Percentiles rank a stretch among this genome's conserved stretches.
These are phyloP conservation scores for Erythrophleum ivorense DNA, from an alignment of 331 rosid genomes.

Conservation along the genomic window DNA sequence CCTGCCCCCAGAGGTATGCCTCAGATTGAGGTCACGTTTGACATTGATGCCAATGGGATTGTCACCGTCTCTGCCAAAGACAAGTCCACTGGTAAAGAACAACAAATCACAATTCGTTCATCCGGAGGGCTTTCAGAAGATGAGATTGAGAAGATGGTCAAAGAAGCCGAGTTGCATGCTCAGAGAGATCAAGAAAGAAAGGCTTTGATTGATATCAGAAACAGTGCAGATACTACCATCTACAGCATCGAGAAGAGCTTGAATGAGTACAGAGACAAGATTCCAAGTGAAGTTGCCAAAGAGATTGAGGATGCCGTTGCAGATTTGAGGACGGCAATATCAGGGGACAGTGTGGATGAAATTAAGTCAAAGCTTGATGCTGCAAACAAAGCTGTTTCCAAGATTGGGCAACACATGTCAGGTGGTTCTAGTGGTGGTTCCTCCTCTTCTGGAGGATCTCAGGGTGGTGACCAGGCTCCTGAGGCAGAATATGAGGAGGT, in stretches of 20 bases:
- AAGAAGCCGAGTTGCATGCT: slow-evolving; percentile 94
- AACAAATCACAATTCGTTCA: slow-evolving; percentile 88
- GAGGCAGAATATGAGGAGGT: slow-evolving; percentile 95
- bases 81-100: slow-evolving; percentile 91
- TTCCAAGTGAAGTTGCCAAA: slow-evolving; percentile 69
- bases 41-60: slow-evolving; percentile 96
- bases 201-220: slow-evolving; percentile 75
- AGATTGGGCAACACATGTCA: slow-evolving; percentile 74
- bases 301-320: slow-evolving; percentile 69
- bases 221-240: slow-evolving; percentile 74
- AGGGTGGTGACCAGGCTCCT: slow-evolving; percentile 75
- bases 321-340: slow-evolving; percentile 60
- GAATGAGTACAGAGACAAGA: slow-evolving; percentile 67
- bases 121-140: slow-evolving; percentile 89
- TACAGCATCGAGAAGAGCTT: slow-evolving; percentile 78
- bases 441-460: slow-evolving; percentile 66
- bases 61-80: slow-evolving; percentile 99
- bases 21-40: slow-evolving; percentile 94
- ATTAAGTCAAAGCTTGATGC: slow-evolving; percentile 66
- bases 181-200: slow-evolving; percentile 91
- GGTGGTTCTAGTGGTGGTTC: slow-evolving; percentile 66
- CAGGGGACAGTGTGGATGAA: slow-evolving; percentile 58
- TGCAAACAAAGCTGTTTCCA: slow-evolving; percentile 73
- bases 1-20: slow-evolving; percentile 96
- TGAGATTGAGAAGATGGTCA: slow-evolving; percentile 92